Percentiles rank a stretch among this genome's conserved stretches.
phyloP scores from a whole-genome alignment of 1,139 yeast species.

The Geotrichum reessii region DNA sequence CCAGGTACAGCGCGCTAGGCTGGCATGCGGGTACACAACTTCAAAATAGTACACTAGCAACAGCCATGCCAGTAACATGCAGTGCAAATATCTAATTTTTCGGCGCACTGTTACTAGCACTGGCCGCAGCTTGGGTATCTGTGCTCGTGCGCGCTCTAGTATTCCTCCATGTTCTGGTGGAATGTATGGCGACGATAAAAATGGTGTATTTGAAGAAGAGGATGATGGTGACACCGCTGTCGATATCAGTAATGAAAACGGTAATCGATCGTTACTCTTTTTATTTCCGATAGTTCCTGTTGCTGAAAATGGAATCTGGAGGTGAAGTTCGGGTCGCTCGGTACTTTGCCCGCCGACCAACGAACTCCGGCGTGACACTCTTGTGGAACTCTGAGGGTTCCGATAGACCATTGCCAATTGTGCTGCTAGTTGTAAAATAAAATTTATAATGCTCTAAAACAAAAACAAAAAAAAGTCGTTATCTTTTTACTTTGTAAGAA shows the following conservation, averaged over 20 bases:
- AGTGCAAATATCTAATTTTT: conserved; percentile 2
- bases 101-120: background rate
- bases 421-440: background rate
- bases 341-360: conserved; percentile 2
- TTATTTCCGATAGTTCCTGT: background rate
- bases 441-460: background rate
- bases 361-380: conserved; percentile 13
- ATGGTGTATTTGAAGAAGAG: background rate
- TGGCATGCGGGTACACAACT: conserved; percentile 45
- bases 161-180: background rate
- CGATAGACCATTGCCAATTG: background rate
- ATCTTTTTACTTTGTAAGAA: too few species aligned
- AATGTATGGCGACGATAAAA: background rate
- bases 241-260: background rate
- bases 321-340: conserved; percentile 9
- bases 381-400: conserved; percentile 7
- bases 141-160: background rate
- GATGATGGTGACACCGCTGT: background rate
- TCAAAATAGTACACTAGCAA: conserved; percentile 54
- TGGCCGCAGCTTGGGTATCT: background rate
- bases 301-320: conserved; percentile 6
- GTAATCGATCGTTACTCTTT: background rate
- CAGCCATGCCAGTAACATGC: conserved; percentile 43
- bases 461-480: background rate
- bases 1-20: conserved; percentile 58